These are phyloP conservation scores for Penicillium ucsense DNA, from an alignment of 495 filamentous ascomycete genomes.

Conservation along the genomic window DNA sequence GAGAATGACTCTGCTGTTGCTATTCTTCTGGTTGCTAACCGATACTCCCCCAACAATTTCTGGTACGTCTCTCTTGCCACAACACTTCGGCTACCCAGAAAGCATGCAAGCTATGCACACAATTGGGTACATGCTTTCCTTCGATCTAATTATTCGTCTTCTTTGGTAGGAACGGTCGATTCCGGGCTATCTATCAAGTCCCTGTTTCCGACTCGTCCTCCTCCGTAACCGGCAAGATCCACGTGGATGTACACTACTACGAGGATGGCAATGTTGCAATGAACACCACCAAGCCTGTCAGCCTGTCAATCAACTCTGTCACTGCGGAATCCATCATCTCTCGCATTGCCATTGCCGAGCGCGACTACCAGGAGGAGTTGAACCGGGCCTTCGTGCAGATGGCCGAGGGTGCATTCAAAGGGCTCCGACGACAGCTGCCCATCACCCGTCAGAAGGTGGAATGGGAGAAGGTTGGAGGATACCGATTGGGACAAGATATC, in stretches of 20 bases:
- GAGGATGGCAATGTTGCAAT: conserved; percentile 97
- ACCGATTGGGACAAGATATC: conserved; percentile 70
- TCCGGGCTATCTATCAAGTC: conserved; percentile 70
- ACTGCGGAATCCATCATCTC: conserved; percentile 60
- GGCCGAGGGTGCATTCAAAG: conserved; percentile 92
- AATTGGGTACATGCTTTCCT: too few relatives aligned
- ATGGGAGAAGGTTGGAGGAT: conserved; percentile 98
- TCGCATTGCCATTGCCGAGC: conserved; percentile 70
- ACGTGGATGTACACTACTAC: conserved; percentile 88
- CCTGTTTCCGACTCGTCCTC: conserved; percentile 55
- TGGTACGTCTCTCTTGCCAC: conserved; percentile 48
- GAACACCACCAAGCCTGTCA: conserved; percentile 68
- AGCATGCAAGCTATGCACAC: too few relatives aligned
- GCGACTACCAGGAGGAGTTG: conserved; percentile 91
- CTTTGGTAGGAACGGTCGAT: conserved; percentile 74
- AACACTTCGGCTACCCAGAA: background rate
- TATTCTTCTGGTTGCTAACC: conserved; percentile 81
- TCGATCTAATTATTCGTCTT: conserved; percentile 1
- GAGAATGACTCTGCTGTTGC: conserved; percentile 67
- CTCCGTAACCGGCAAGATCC: conserved; percentile 34
- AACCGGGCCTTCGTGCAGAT: conserved; percentile 80
- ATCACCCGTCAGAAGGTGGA: conserved; percentile 98
- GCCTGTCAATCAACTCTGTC: conserved; percentile 44
- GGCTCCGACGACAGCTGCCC: conserved; percentile 81
- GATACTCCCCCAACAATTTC: conserved; percentile 95